Base-by-base conservation (phyloP, 352 stramenopile genomes). In the Globisporangium yorkense region DNA sequence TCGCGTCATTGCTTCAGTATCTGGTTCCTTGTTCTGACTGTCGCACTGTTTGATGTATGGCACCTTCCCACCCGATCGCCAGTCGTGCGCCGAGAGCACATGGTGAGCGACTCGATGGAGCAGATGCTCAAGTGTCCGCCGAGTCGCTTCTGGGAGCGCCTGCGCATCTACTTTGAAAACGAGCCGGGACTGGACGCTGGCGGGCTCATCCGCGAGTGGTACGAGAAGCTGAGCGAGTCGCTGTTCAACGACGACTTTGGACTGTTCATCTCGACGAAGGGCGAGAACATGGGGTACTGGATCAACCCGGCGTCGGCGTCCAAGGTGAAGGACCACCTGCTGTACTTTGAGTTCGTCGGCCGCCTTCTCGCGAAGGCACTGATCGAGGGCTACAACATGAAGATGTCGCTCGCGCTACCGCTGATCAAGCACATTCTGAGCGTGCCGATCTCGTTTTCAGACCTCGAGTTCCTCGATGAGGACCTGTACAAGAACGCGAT, bases 391-490 rank as follows among this genome's bases (percentile, higher is more conserved):
- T 65, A 86, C 35, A 72, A 87, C 45, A 66, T 87, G 29, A 73
- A 88, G 33, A 68, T 72, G 3, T 75, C 88, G 55, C 57, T 89
- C 43, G 67, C 80, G 57, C 52, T 89, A 44, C 80, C 80, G n/a
- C 59, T 89, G 52, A 67, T 89, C 31, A 89, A 89, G 63, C 77
- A 89, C 51, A 55, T 88, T 5, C 51, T 89, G 47, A 72, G 80
- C 21, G 83, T 89, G 39, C 80, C 80, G 1, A 89, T 89, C 51
- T 87, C 80, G 57, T 89, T 89, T 60, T 87, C 77, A 15, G 80
- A 89, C 52, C 68, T 89, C 35, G 80, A 89, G 50, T 89, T 88
- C 47, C 59, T 89, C 12, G 80, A 89, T 46, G 70, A 87, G 51
- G 80, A 89, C 29, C 63, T 89, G 29, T 75, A 87, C 54, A 69